Evolutionary conservation across 2,329 filamentous ascomycete genomes (phyloP).

Genomic region (Paracamarosporium sp.): DNA sequence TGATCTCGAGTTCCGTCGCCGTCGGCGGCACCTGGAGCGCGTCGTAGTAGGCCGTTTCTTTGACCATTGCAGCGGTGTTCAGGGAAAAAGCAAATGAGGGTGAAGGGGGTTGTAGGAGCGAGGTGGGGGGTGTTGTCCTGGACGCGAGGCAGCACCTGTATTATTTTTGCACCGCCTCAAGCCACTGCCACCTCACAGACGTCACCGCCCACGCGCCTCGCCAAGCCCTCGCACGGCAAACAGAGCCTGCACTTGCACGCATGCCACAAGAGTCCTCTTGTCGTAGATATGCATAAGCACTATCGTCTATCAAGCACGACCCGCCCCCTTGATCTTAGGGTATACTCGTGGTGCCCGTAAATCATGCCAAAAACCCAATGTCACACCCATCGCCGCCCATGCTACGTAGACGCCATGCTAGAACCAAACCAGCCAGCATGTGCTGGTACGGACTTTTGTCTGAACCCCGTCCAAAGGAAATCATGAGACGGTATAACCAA

Average conservation of each 20-base stretch:
- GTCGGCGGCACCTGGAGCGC: conserved; percentile 82
- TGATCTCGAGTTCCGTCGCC: conserved; percentile 90
- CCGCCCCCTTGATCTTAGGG: conserved; percentile 23
- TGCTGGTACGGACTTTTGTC: conserved; percentile 29
- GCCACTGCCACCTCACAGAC: conserved; percentile 19
- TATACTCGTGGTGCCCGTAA: conserved; percentile 28
- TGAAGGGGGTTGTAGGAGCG: neutral
- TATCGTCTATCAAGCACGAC: conserved; percentile 33
- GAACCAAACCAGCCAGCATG: conserved; percentile 38
- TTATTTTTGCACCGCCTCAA: conserved; percentile 20
- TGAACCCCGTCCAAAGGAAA: conserved; percentile 11
- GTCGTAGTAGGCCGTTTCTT: conserved; percentile 89
- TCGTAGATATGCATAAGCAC: conserved; percentile 37
- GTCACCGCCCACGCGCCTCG: conserved; percentile 23
- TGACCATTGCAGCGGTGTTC: conserved; percentile 69
- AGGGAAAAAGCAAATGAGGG: neutral
- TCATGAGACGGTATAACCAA: conserved; percentile 12
- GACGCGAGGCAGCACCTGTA: conserved; percentile 2
- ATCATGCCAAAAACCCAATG: conserved; percentile 38
- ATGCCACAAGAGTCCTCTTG: too few species aligned
- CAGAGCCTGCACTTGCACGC: too few species aligned
- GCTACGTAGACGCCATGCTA: conserved; percentile 46
- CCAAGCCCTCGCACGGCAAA: neutral
- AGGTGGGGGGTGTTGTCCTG: neutral
- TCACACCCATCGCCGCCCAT: conserved; percentile 41